Percentiles rank a stretch among this genome's conserved stretches.
phyloP scores from a whole-genome alignment of 805 yeast species.

The Saccharomycopsis sp. region DNA sequence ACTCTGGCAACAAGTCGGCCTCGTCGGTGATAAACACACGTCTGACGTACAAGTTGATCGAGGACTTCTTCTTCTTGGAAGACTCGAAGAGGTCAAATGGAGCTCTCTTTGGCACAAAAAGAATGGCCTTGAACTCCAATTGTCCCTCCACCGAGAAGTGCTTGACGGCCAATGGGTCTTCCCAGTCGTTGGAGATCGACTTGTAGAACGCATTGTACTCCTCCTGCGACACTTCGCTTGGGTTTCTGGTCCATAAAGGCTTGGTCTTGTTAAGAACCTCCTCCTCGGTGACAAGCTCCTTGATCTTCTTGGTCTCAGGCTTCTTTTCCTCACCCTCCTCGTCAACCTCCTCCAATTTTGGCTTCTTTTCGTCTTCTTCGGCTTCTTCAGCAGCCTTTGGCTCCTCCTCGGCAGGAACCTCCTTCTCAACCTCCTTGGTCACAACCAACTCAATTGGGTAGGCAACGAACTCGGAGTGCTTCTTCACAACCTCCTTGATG shows the following conservation, averaged over 20 bases:
- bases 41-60: slow-evolving; percentile 97
- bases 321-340: slow-evolving; percentile 66
- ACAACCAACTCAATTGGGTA: slow-evolving; percentile 98
- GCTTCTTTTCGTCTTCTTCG: slow-evolving; percentile 62
- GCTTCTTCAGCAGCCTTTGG: slow-evolving; percentile 41
- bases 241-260: slow-evolving; percentile 99
- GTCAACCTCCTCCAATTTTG: slow-evolving; percentile 70
- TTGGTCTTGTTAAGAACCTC: slow-evolving; percentile 98
- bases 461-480: slow-evolving; percentile 98
- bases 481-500: slow-evolving; percentile 98
- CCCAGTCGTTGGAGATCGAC: slow-evolving; percentile 99
- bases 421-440: slow-evolving; percentile 98
- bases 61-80: slow-evolving; percentile 93
- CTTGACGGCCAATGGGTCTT: slow-evolving; percentile 98
- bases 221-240: slow-evolving; percentile 94
- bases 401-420: slow-evolving; percentile 78
- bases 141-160: slow-evolving; percentile 99
- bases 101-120: slow-evolving; percentile 98
- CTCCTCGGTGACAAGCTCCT: slow-evolving; percentile 88
- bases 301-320: slow-evolving; percentile 79
- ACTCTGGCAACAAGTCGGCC: slow-evolving; percentile 98
- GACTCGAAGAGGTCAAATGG: slow-evolving; percentile 97
- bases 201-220: slow-evolving; percentile 99
- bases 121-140: slow-evolving; percentile 96
- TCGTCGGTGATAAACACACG: slow-evolving; percentile 99